Conservation (phyloP, 768 basidiomycete species). For the Pholiota conissans region DNA sequence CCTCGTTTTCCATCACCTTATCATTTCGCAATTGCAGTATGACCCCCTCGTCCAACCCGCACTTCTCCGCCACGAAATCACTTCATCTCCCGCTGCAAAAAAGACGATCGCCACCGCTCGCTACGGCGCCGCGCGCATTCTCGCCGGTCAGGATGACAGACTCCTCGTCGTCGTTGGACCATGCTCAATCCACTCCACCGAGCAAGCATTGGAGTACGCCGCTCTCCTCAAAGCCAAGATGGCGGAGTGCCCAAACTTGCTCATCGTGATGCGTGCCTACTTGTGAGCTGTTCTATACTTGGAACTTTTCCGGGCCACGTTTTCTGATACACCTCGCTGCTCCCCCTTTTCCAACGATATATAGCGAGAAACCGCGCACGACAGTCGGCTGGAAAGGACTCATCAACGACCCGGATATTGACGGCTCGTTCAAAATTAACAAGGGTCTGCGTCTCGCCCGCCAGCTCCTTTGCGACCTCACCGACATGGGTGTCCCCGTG, state of each 20-base stretch:
- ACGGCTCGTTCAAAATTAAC: slow-evolving; percentile 95
- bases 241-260: slow-evolving; percentile 68
- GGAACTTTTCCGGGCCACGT: slow-evolving; percentile 7
- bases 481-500: slow-evolving; percentile 86
- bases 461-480: slow-evolving; percentile 89
- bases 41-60: slow-evolving; percentile 96
- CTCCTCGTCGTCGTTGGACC: slow-evolving; percentile 92
- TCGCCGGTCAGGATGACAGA: slow-evolving; percentile 84
- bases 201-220: slow-evolving; percentile 85
- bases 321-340: background rate
- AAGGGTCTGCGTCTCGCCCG: slow-evolving; percentile 90
- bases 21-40: slow-evolving; percentile 51
- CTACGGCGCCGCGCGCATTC: slow-evolving; percentile 73
- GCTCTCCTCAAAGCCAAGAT: slow-evolving; percentile 68
- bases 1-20: slow-evolving; percentile 7
- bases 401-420: slow-evolving; percentile 93
- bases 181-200: slow-evolving; percentile 90
- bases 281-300: slow-evolving; percentile 61
- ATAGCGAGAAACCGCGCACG: slow-evolving; percentile 83
- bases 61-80: slow-evolving; percentile 84
- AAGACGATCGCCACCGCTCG: slow-evolving; percentile 81
- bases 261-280: slow-evolving; percentile 96
- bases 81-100: slow-evolving; percentile 61
- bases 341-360: slow-evolving; percentile 5
- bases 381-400: slow-evolving; percentile 98